These are phyloP conservation scores for Podospora australis DNA, from an alignment of 495 filamentous ascomycete genomes.

Conservation along the genomic window DNA sequence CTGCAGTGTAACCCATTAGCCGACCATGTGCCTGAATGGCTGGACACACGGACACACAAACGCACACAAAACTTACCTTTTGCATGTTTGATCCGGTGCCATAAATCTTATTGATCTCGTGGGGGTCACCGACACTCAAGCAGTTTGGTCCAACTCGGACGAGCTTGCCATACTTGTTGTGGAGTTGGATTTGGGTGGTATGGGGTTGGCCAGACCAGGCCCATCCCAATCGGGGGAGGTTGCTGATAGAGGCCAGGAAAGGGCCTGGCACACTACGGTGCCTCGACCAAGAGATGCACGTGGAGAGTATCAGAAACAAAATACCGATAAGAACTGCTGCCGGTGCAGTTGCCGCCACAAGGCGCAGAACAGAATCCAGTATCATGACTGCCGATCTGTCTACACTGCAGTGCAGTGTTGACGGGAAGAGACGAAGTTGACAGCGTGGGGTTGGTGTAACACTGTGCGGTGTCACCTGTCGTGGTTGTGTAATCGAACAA, in stretches of 20 bases:
- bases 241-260: conserved; percentile 7
- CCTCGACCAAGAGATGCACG: conserved; percentile 1
- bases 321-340: background rate
- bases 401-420: too few species aligned
- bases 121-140: conserved; percentile 36
- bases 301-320: background rate
- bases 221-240: conserved; percentile 8
- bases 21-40: background rate
- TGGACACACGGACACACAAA: background rate
- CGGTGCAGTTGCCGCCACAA: background rate
- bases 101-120: conserved; percentile 31
- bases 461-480: too few species aligned
- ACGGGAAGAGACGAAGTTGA: too few species aligned
- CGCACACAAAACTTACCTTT: conserved; percentile 10
- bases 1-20: background rate
- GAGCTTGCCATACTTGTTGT: conserved; percentile 40
- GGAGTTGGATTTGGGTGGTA: conserved; percentile 21
- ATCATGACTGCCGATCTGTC: too few species aligned
- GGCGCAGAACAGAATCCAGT: background rate
- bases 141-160: conserved; percentile 47
- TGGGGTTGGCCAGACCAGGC: conserved; percentile 5
- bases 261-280: conserved; percentile 9
- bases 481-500: too few species aligned
- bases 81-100: conserved; percentile 12
- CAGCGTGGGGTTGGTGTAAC: too few species aligned